These are phyloP conservation scores for Phytophthora boehmeriae DNA, from an alignment of 352 stramenopile genomes.

Conservation along the genomic window DNA sequence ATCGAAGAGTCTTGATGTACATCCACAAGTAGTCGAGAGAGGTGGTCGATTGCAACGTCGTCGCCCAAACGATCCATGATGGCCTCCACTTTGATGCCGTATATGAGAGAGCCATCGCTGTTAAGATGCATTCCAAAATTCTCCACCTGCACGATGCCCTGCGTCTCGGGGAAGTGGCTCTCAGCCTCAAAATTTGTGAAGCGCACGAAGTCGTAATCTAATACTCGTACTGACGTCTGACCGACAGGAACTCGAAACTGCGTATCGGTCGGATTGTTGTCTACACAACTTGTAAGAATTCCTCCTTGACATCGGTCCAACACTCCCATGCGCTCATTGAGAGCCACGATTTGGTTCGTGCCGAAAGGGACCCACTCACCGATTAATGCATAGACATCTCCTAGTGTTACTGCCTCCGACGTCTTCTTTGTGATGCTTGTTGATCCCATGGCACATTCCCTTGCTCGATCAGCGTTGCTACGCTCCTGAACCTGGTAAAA, in stretches of 20 bases:
- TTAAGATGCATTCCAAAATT: slow-evolving; percentile 94
- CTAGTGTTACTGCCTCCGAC: slow-evolving; percentile 93
- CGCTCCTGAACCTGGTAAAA: slow-evolving; percentile 83
- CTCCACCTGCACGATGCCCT: slow-evolving; percentile 95
- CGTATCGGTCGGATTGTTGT: slow-evolving; percentile 80
- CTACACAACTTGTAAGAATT: slow-evolving; percentile 95
- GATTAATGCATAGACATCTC: slow-evolving; percentile 96
- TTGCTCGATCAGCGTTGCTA: slow-evolving; percentile 92
- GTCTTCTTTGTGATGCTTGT: slow-evolving; percentile 92
- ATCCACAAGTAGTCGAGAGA: slow-evolving; percentile 96
- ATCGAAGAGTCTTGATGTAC: slow-evolving; percentile 96
- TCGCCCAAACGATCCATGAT: slow-evolving; percentile 96
- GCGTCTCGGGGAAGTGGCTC: slow-evolving; percentile 95
- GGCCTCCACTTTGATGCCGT: slow-evolving; percentile 93
- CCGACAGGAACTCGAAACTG: slow-evolving; percentile 91
- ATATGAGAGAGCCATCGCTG: slow-evolving; percentile 79
- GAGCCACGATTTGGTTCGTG: slow-evolving; percentile 96
- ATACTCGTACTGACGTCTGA: slow-evolving; percentile 94
- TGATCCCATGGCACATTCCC: slow-evolving; percentile 80
- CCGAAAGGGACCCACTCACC: slow-evolving; percentile 98
- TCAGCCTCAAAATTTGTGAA: slow-evolving; percentile 99
- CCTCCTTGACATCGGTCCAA: slow-evolving; percentile 96
- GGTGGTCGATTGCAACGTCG: slow-evolving; percentile 97
- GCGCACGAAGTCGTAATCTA: slow-evolving; percentile 97
- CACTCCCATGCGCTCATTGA: slow-evolving; percentile 97